phyloP scores from a whole-genome alignment of 179 eudicot species.

The Actinidia arguta region DNA sequence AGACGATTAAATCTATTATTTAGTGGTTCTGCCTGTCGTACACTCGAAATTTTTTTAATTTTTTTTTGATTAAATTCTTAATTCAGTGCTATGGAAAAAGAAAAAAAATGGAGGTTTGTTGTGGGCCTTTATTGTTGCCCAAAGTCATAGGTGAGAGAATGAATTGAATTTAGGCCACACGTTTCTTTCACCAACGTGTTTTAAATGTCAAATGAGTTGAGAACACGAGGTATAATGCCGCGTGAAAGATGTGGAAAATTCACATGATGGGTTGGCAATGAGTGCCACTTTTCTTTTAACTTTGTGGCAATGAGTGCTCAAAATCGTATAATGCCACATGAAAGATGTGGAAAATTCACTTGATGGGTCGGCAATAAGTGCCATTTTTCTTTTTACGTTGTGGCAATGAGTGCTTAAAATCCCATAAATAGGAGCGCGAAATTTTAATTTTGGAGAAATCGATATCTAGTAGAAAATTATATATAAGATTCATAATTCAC shows the following conservation, averaged over 20 bases:
- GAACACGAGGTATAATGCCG: neutral
- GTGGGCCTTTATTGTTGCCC: neutral
- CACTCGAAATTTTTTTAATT: neutral
- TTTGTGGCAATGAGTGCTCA: no score
- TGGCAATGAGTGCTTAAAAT: no score
- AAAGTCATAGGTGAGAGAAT: neutral
- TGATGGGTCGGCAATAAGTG: slow-evolving; percentile 15
- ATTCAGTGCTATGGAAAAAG: neutral
- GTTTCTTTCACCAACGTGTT: slow-evolving; percentile 18
- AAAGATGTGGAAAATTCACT: slow-evolving; percentile 5
- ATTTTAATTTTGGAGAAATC: no score
- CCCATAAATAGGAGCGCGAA: no score
- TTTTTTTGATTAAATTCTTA: neutral
- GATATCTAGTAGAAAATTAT: no score
- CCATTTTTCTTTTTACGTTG: neutral
- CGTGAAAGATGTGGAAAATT: neutral
- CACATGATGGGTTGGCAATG: slow-evolving; percentile 20
- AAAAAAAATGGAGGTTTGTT: neutral
- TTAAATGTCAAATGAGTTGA: slow-evolving; percentile 5
- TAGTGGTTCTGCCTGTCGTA: neutral
- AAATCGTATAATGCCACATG: slow-evolving; percentile 11
- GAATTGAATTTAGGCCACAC: neutral
- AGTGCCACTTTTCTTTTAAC: neutral
- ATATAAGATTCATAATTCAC: no score
- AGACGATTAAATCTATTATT: no score